Base-by-base conservation (phyloP, 352 stramenopile genomes). In the Pythium scleroteichum region DNA sequence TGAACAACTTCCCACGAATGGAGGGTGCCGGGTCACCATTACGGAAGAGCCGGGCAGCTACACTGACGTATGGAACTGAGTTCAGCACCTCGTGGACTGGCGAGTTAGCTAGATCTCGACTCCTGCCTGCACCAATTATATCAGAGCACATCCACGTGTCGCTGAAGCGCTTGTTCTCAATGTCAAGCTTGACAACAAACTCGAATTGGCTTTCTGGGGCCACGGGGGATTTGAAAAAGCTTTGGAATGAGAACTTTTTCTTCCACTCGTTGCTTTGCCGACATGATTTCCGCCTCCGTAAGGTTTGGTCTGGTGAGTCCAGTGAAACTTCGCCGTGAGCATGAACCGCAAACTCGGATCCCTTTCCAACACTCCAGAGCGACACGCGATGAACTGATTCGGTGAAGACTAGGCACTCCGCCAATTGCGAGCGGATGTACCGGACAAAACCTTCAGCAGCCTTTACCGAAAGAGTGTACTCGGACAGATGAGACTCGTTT, bases 231-330 rank as follows among this genome's bases (percentile, higher is more conserved):
- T 88, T 90, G 60, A 92, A 92, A 59, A 92, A 89, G 54, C 78
- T 89, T 24, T 89, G 81, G 8, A 92, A 66, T 1, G 66, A 85
- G 32, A 88, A 90, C 46, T 88, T 89, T 39, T 87, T 88, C 61
- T 87, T 87, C 84, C 84, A 93, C 29, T 93, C 81, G 23, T 72
- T 69, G 51, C 80, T 89, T 47, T 68, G 60, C 0, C 71, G 69
- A 13, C 79, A 87, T 42, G 59, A 61, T 23, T 76, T 87, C 4
- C 77, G 72, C 32, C 69, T 68, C 8, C 60, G 69, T n/a, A 93
- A 55, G 2, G 78, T 85, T 12, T 58, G 50, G 4, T 75, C 64
- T 13, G 69, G 66, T n/a, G 59, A 44, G 19, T 80, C 66, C 1
- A 93, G 45, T 13, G 58, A 48, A 3, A 71, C 79, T 32, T 89